These are phyloP conservation scores for Dalechampia spathulata DNA, from an alignment of 441 rosid species.

Conservation along the genomic window DNA sequence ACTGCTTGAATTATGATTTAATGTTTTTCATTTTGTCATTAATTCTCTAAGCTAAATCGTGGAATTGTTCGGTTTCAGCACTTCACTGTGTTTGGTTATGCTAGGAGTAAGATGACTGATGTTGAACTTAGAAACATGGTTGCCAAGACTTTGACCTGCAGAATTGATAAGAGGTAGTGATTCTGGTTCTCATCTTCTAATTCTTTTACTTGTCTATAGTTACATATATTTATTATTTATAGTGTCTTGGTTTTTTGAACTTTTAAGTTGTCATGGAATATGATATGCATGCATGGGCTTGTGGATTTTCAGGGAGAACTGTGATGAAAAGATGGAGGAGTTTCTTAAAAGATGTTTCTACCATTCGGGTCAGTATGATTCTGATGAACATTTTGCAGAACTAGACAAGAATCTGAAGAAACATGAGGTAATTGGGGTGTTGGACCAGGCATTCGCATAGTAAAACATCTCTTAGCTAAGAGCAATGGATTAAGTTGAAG, in stretches of 20 bases:
- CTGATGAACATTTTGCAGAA: constrained; percentile 59
- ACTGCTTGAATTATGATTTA: background rate
- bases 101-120: constrained; percentile 93
- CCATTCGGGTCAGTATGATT: constrained; percentile 89
- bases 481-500: background rate
- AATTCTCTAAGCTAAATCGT: constrained; percentile 4
- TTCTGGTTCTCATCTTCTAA: constrained; percentile 1
- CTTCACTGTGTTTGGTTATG: constrained; percentile 83
- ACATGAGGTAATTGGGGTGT: constrained; percentile 53
- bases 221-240: background rate
- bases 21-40: constrained; percentile 1
- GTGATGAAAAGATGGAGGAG: constrained; percentile 79
- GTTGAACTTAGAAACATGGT: constrained; percentile 82
- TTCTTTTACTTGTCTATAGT: background rate
- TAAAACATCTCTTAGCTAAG: background rate
- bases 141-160: constrained; percentile 83
- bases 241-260: too few species aligned
- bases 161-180: constrained; percentile 93
- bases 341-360: constrained; percentile 92
- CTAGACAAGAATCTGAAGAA: constrained; percentile 69
- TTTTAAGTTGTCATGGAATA: constrained; percentile 1
- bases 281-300: constrained; percentile 20
- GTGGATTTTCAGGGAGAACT: constrained; percentile 56
- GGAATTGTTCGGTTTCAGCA: constrained; percentile 43
- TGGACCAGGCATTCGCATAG: background rate